Evolutionary conservation across 768 basidiomycete species (phyloP).

Genomic region (Termitomyces sp.): DNA sequence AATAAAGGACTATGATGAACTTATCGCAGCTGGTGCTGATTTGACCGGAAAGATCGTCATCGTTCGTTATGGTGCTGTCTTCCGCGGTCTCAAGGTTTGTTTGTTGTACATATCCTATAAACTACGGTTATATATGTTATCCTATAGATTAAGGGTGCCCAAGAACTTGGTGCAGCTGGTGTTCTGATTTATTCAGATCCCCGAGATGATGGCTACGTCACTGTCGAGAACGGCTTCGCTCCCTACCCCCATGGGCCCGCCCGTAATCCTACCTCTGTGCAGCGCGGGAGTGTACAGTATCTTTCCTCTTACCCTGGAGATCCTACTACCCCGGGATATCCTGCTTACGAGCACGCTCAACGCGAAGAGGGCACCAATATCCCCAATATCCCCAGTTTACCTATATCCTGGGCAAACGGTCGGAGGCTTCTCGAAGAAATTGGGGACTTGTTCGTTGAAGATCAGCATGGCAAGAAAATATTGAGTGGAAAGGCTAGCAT

Average conservation of each 20-base stretch:
- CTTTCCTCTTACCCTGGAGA: slow-evolving; percentile 65
- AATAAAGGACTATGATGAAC: slow-evolving; percentile 39
- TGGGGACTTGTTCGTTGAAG: slow-evolving; percentile 25
- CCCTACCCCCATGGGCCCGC: slow-evolving; percentile 86
- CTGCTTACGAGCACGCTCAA: slow-evolving; percentile 78
- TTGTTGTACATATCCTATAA: slow-evolving; percentile 8
- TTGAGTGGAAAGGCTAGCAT: slow-evolving; percentile 47
- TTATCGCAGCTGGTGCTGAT: slow-evolving; percentile 59
- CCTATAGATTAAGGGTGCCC: slow-evolving; percentile 67
- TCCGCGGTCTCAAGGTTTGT: slow-evolving; percentile 79
- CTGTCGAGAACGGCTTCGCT: slow-evolving; percentile 67
- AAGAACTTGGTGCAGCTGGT: slow-evolving; percentile 76
- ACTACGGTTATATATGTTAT: slow-evolving; percentile 10
- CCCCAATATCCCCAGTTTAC: slow-evolving; percentile 80
- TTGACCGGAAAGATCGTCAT: slow-evolving; percentile 76
- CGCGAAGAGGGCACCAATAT: slow-evolving; percentile 54
- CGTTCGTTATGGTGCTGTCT: slow-evolving; percentile 67
- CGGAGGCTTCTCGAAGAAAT: slow-evolving; percentile 58
- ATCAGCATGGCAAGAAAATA: slow-evolving; percentile 22
- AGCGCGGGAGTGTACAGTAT: slow-evolving; percentile 80
- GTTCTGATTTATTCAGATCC: slow-evolving; percentile 83
- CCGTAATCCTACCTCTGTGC: slow-evolving; percentile 75
- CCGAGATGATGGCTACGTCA: slow-evolving; percentile 79
- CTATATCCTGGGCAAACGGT: slow-evolving; percentile 85
- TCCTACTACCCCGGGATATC: slow-evolving; percentile 84